Percentiles rank a stretch among this genome's conserved stretches.
Evolutionary conservation across 2,329 filamentous ascomycete genomes (phyloP).

Genomic region (Lecanoromycetidae sp.): DNA sequence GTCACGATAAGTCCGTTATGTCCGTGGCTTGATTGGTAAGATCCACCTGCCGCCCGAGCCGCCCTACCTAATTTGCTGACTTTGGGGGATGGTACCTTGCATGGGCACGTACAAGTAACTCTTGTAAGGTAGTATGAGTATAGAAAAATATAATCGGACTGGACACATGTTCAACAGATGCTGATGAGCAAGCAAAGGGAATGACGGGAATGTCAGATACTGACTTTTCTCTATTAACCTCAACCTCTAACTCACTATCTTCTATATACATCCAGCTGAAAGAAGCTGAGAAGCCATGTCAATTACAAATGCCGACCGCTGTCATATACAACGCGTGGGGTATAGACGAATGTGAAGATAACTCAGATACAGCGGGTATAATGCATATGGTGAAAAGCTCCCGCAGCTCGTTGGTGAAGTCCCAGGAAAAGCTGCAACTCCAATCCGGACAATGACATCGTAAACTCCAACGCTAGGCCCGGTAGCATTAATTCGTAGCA

Average conservation of each 20-base stretch:
- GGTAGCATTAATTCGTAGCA: background rate
- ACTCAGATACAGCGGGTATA: background rate
- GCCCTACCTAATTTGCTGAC: too few species aligned
- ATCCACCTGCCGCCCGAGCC: too few species aligned
- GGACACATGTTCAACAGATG: background rate
- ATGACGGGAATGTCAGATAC: background rate
- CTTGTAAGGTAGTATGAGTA: background rate
- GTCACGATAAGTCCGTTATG: background rate
- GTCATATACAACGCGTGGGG: constrained; percentile 6
- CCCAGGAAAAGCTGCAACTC: background rate
- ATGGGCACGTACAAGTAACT: background rate
- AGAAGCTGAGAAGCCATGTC: constrained; percentile 6
- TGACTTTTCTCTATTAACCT: background rate
- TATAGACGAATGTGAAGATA: constrained; percentile 8
- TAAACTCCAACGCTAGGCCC: constrained; percentile 2
- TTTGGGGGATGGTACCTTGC: background rate
- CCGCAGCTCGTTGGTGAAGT: background rate
- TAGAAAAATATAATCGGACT: background rate
- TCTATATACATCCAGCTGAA: constrained; percentile 7
- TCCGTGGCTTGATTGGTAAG: too few species aligned
- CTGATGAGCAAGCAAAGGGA: background rate
- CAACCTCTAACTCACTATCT: background rate
- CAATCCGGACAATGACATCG: background rate
- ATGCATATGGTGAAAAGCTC: constrained; percentile 3
- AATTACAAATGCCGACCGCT: constrained; percentile 1